Conservation (phyloP, 768 basidiomycete genomes). For the Suillus cothurnatus region DNA sequence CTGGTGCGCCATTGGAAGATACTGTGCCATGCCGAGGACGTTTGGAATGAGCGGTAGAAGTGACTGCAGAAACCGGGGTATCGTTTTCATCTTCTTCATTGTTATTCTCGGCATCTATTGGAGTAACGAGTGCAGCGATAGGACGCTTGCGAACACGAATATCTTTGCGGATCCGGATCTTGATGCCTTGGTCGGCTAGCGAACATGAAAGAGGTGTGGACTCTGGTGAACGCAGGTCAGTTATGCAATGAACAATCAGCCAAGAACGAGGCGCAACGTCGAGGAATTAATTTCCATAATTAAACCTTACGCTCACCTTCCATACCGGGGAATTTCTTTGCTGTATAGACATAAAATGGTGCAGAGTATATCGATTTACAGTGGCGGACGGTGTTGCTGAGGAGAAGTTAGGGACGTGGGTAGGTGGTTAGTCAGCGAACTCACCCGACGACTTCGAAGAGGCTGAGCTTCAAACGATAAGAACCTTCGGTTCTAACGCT, state of each 20-base stretch:
- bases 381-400: slow-evolving; percentile 81
- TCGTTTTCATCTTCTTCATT: slow-evolving; percentile 21
- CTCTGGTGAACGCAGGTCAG: slow-evolving; percentile 46
- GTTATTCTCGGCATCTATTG: slow-evolving; percentile 20
- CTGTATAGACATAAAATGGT: slow-evolving; percentile 92
- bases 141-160: slow-evolving; percentile 81
- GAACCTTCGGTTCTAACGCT: slow-evolving; percentile 91
- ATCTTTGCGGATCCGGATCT: slow-evolving; percentile 92
- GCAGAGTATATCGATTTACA: slow-evolving; percentile 89
- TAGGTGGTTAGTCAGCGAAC: slow-evolving; percentile 33
- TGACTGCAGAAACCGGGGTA: not conserved
- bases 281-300: slow-evolving; percentile 6
- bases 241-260: slow-evolving; percentile 7
- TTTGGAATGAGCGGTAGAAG: slow-evolving; percentile 18
- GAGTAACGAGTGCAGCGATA: slow-evolving; percentile 36
- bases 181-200: slow-evolving; percentile 94
- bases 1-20: slow-evolving; percentile 23
- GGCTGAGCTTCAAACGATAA: slow-evolving; percentile 67
- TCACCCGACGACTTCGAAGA: slow-evolving; percentile 93
- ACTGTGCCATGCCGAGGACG: slow-evolving; percentile 33
- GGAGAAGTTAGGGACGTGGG: slow-evolving; percentile 9
- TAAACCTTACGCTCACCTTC: slow-evolving; percentile 58
- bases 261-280: slow-evolving; percentile 9
- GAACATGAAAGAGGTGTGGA: slow-evolving; percentile 88
- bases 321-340: slow-evolving; percentile 97